A percentile compares a stretch with the other conserved stretches of the same genome.
phyloP scores from a whole-genome alignment of 345 rosid genomes.

The Iberis pinnata region DNA sequence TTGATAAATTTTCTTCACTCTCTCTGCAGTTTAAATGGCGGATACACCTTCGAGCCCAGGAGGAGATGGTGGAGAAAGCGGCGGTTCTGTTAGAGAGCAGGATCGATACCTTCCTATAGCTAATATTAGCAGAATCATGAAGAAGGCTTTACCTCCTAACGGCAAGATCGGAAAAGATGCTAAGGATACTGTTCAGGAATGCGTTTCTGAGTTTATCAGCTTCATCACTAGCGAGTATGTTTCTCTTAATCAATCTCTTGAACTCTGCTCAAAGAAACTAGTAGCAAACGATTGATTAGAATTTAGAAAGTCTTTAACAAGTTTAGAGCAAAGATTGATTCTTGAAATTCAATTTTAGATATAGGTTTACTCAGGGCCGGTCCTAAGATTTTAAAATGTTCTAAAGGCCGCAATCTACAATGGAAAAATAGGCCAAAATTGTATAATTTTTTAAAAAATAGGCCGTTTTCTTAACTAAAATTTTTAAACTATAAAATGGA shows the following conservation, averaged over 20 bases:
- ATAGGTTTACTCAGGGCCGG: background rate
- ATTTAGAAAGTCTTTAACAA: no score
- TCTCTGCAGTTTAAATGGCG: slow-evolving; percentile 34
- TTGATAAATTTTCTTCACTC: no score
- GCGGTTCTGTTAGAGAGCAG: slow-evolving; percentile 50
- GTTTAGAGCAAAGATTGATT: slow-evolving; percentile 1
- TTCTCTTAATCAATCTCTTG: background rate
- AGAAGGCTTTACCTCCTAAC: slow-evolving; percentile 57
- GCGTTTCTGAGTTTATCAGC: slow-evolving; percentile 67
- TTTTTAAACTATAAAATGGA: no score
- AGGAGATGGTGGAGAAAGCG: slow-evolving; percentile 66
- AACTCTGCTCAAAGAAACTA: no score
- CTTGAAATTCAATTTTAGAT: background rate
- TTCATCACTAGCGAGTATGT: slow-evolving; percentile 62
- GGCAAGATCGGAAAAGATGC: slow-evolving; percentile 65
- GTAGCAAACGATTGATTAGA: background rate
- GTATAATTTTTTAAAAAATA: no score
- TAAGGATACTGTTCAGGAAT: slow-evolving; percentile 62
- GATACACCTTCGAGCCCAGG: slow-evolving; percentile 58
- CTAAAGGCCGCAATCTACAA: no score
- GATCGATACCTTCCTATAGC: slow-evolving; percentile 61
- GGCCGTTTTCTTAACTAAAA: background rate
- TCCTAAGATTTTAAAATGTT: no score
- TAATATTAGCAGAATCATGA: slow-evolving; percentile 66
- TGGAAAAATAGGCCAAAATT: no score